Conservation (phyloP, 1,284 basidiomycete genomes). For the Mycena citricolor region DNA sequence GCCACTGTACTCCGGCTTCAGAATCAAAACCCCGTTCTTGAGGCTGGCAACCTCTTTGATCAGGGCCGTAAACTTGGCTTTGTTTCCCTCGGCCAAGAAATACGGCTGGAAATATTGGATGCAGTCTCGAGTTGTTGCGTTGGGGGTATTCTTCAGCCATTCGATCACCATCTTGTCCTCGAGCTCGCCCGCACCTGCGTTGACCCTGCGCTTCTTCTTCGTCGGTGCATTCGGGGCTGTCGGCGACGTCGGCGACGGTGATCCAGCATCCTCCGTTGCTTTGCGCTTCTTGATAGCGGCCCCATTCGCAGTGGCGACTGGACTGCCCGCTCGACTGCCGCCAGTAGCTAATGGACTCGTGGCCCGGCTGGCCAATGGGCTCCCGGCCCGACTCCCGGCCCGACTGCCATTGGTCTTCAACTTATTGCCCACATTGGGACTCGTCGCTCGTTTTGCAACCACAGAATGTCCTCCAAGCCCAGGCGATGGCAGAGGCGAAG, state of each 20-base stretch:
- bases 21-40: constrained; percentile 62
- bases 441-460: constrained; percentile 81
- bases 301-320: constrained; percentile 28
- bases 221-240: constrained; percentile 36
- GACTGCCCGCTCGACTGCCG: constrained; percentile 48
- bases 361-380: constrained; percentile 41
- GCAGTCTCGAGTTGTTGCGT: constrained; percentile 69
- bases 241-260: constrained; percentile 32
- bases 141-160: constrained; percentile 65
- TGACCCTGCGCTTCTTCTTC: constrained; percentile 69
- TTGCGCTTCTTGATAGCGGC: constrained; percentile 65
- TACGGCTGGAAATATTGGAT: constrained; percentile 77
- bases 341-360: constrained; percentile 40
- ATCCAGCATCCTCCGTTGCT: constrained; percentile 50
- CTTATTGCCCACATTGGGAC: constrained; percentile 62
- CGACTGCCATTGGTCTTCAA: constrained; percentile 54
- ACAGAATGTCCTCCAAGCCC: constrained; percentile 67
- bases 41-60: constrained; percentile 74
- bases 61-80: constrained; percentile 69
- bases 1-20: constrained; percentile 48
- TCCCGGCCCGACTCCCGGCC: constrained; percentile 43
- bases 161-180: constrained; percentile 66
- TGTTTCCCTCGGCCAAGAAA: constrained; percentile 65
- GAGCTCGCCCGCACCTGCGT: constrained; percentile 50
- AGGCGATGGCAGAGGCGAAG: constrained; percentile 53